Base-by-base conservation (phyloP, 768 basidiomycete species). In the Mrakia hoshinonis region DNA sequence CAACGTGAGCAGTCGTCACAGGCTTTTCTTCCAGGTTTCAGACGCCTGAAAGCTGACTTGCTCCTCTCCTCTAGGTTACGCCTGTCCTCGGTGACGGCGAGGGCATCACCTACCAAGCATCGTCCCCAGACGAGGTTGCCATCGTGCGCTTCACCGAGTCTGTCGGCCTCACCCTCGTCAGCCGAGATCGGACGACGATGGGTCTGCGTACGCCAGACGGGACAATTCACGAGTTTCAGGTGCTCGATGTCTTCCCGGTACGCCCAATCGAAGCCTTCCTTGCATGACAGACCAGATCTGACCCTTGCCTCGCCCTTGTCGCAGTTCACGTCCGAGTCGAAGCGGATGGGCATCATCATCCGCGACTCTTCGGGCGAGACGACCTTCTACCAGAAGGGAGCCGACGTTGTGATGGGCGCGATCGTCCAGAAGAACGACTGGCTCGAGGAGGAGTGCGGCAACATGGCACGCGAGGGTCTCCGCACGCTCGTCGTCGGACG, bases 271-370 rank as follows among this genome's bases (percentile, higher is more conserved):
- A n/a, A n/a, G n/a, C n/a, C n/a, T n/a, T n/a, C n/a, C n/a, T n/a
- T n/a, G n/a, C n/a, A n/a, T n/a, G n/a, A n/a, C n/a, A n/a, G n/a
- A n/a, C n/a, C n/a, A n/a, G n/a, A n/a, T n/a, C n/a, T 39, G 31
- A 6, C 20, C 15, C 34, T 15, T 22, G 12, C 18, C 34, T 6
- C 7, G 31, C 36, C 34, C 24, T 12, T 31, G 20, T 5, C 29
- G 18, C 58, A 61, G 58, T 98, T 99, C 82, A 98, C 95, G 0
- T 96, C 92, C 15, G 96, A 98, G 79, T 93, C 93, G 0, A 98
- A 99, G 80, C 90, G 96, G 36, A 99, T 98, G 96, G 94, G 96
- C 39, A 97, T 98, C 77, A 85, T 99, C 76, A 89, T 98, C 43
- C 87, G 89, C 31, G 94, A 97, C 69, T 78, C 81, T 0, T 83